Conservation (phyloP, 2,329 filamentous ascomycete species). For the Alternaria postmessia region DNA sequence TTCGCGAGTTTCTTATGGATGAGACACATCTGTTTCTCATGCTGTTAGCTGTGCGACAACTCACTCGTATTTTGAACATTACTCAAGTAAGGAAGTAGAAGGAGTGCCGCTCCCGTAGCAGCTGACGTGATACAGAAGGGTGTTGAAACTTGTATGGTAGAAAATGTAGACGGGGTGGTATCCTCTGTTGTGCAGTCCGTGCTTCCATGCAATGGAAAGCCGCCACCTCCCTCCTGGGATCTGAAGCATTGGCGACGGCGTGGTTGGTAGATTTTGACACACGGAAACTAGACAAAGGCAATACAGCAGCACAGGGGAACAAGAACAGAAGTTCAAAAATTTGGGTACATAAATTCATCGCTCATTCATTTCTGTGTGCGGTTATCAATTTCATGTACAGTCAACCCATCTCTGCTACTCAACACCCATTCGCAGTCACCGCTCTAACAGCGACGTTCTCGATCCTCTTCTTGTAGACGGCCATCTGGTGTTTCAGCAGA, state of each 20-base stretch:
- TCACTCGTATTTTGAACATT: too few species aligned
- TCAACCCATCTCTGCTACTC: background rate
- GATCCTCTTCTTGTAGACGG: slow-evolving; percentile 74
- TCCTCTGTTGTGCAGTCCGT: too few species aligned
- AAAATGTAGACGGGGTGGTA: background rate
- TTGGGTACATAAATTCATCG: slow-evolving; percentile 1
- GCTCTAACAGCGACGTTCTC: slow-evolving; percentile 75
- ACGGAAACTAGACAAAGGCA: background rate
- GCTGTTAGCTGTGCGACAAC: background rate
- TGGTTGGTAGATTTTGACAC: background rate
- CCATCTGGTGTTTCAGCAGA: slow-evolving; percentile 81
- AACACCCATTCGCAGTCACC: slow-evolving; percentile 60
- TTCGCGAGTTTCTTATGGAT: background rate
- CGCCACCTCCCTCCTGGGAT: background rate
- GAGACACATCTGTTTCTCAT: background rate
- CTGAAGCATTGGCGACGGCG: background rate
- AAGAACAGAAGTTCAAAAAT: background rate
- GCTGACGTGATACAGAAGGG: too few species aligned
- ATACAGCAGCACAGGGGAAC: background rate
- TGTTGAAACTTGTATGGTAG: too few species aligned
- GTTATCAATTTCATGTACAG: slow-evolving; percentile 6
- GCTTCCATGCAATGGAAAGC: background rate
- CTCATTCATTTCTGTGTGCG: slow-evolving; percentile 8
- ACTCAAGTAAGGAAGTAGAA: too few species aligned
- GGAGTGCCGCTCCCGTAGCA: too few species aligned